Conservation (phyloP, 2,329 filamentous ascomycete species). For the Orbilia oligospora region DNA sequence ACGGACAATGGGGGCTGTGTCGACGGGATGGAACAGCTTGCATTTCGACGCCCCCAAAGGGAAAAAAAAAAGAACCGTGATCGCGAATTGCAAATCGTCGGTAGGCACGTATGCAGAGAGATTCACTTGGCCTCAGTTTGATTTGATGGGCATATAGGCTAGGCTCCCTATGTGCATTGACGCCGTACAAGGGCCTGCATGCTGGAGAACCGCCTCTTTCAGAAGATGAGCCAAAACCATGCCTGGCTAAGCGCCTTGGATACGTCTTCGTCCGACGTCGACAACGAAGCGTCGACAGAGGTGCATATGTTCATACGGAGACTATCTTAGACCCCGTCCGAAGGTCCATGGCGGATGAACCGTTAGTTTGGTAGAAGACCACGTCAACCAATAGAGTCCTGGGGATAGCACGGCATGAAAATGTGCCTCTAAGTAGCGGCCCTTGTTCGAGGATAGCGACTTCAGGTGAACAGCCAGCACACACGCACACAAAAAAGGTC, state of each 20-base stretch:
- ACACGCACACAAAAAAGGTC: conserved; percentile 14
- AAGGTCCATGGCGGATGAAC: conserved; percentile 40
- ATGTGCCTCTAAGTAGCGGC: conserved; percentile 53
- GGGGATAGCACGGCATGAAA: conserved; percentile 50
- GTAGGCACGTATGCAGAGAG: too few species aligned
- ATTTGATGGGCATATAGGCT: conserved; percentile 24
- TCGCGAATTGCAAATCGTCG: conserved; percentile 15
- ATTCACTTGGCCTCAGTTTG: background rate
- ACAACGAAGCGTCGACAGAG: conserved; percentile 12
- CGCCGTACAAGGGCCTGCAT: conserved; percentile 36
- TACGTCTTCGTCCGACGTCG: conserved; percentile 23
- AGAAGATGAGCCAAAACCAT: conserved; percentile 3
- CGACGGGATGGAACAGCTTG: conserved; percentile 14
- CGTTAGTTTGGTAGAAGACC: background rate
- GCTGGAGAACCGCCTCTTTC: conserved; percentile 34
- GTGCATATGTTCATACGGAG: conserved; percentile 26
- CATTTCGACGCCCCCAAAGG: background rate
- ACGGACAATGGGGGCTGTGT: conserved; percentile 37
- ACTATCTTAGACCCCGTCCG: conserved; percentile 36
- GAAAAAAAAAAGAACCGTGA: background rate
- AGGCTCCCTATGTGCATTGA: conserved; percentile 42
- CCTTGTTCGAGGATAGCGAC: conserved; percentile 41
- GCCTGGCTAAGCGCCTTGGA: conserved; percentile 47
- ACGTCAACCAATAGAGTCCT: conserved; percentile 42
- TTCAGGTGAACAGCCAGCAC: conserved; percentile 27